Evolutionary conservation across 129 eudicot species (phyloP), one percentile per base, ranked within the genome.

Genomic region (Tanacetum coccineum): DNA sequence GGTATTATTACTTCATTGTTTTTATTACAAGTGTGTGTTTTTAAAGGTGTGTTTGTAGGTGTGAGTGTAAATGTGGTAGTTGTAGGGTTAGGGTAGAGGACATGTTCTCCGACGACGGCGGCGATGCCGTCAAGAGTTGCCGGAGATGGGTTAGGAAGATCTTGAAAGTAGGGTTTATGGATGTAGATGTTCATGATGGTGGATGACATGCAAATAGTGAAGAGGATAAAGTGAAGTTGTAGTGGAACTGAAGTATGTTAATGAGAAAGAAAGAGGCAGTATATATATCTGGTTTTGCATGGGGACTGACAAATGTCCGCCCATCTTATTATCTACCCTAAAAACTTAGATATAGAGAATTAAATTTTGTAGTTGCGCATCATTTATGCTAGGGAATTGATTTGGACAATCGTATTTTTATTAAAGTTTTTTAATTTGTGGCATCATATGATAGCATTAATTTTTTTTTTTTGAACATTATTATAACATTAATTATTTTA

Each of bases 61-160:
- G 52, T 64, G 13, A n/a, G 4, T 10, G 54, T 66, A 13, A 22
- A 2, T 25, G 52, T 64, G 0, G 32, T 11, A 12, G 61, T 1
- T 10, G 61, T 15, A 13, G 71, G 6, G 13, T 36, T 77, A 10
- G 81, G 83, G 63, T 74, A 84, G 15, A 74, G 79, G 7, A 82
- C 45, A 7, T 83, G 86, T 58, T 91, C 86, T 3, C 95, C 95
- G 4, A 91, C 97, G 55, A 91, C 75, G 0, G 95, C 97, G 11
- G 93, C 97, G 3, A 91, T 91, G 48, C 97, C 97, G 61, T 91
- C 97, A 3, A 91, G 93, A 48, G 67, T 68, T 3, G 77, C 64
- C 9, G 79, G 70, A 8, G 57, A 39, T 47, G 39, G n/a, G 61
- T 64, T 21, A 28, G 25, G 14, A 7, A 10, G 67, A 14, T 8